These are phyloP conservation scores for Penicillium expansum DNA, from an alignment of 2,329 filamentous ascomycete species.

Conservation along the genomic window DNA sequence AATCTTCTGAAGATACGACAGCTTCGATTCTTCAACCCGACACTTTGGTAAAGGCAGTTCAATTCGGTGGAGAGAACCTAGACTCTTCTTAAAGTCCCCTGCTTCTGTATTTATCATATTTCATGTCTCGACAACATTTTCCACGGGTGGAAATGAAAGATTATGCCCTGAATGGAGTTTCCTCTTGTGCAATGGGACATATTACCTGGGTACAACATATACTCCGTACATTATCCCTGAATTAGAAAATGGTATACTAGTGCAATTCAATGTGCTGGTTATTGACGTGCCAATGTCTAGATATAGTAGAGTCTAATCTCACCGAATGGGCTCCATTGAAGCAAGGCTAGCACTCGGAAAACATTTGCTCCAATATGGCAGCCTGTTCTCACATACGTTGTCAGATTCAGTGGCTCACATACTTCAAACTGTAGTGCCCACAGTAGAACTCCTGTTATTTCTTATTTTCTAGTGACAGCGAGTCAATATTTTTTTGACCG, in stretches of 20 bases:
- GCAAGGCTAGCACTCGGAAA: neutral
- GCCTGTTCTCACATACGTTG: neutral
- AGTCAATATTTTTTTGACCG: neutral
- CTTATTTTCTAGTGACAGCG: neutral
- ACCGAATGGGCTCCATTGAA: neutral
- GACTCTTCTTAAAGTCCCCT: neutral
- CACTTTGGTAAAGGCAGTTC: neutral
- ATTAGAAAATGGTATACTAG: neutral
- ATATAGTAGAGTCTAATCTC: neutral
- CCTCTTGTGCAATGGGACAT: neutral
- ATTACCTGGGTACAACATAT: no score
- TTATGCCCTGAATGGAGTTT: neutral
- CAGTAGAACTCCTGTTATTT: neutral
- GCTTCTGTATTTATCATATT: neutral
- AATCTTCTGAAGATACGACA: neutral
- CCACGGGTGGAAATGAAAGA: neutral
- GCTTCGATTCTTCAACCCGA: constrained; percentile 2
- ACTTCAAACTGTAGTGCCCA: no score
- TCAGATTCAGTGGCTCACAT: neutral
- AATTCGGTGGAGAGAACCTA: neutral
- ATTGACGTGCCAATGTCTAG: constrained; percentile 4
- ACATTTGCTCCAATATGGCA: neutral
- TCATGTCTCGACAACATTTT: neutral
- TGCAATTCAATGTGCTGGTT: neutral
- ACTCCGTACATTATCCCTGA: neutral